Percentiles rank a stretch among this genome's conserved stretches.
These are phyloP conservation scores for Xylariaceae sp. DNA, from an alignment of 2,329 filamentous ascomycete genomes.

Conservation along the genomic window DNA sequence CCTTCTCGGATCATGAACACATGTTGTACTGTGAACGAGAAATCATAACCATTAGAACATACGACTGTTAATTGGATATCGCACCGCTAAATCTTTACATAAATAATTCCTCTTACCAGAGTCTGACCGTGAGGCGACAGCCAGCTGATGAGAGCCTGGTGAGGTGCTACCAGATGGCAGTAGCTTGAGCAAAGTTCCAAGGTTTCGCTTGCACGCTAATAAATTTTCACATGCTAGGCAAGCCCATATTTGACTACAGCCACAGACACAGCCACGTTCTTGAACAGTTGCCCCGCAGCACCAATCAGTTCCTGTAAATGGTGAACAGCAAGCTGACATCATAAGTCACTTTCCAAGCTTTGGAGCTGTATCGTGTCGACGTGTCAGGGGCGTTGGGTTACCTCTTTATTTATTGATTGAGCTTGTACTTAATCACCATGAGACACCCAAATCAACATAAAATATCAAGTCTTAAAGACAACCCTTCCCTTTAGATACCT, in stretches of 20 bases:
- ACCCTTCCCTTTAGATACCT: not conserved
- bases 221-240: no score
- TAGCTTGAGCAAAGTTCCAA: no score
- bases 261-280: not conserved
- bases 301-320: no score
- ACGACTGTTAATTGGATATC: slow-evolving; percentile 30
- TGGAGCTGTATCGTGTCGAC: slow-evolving; percentile 3
- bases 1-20: slow-evolving; percentile 39
- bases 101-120: no score
- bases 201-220: no score
- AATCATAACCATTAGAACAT: slow-evolving; percentile 46
- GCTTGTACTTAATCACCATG: not conserved
- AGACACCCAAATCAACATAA: not conserved
- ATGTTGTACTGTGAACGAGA: slow-evolving; percentile 40
- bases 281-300: not conserved
- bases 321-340: slow-evolving; percentile 2
- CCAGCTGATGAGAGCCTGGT: no score
- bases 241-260: no score
- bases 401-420: no score
- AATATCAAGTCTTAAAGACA: not conserved
- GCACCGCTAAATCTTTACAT: not conserved
- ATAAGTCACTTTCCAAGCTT: slow-evolving; percentile 20
- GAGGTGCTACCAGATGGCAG: no score
- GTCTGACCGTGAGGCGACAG: no score
- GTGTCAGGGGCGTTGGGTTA: slow-evolving; percentile 8